A percentile compares a stretch with the other conserved stretches of the same genome.
These are phyloP conservation scores for Xylaria castorea DNA, from an alignment of 495 filamentous ascomycete genomes.

Conservation along the genomic window DNA sequence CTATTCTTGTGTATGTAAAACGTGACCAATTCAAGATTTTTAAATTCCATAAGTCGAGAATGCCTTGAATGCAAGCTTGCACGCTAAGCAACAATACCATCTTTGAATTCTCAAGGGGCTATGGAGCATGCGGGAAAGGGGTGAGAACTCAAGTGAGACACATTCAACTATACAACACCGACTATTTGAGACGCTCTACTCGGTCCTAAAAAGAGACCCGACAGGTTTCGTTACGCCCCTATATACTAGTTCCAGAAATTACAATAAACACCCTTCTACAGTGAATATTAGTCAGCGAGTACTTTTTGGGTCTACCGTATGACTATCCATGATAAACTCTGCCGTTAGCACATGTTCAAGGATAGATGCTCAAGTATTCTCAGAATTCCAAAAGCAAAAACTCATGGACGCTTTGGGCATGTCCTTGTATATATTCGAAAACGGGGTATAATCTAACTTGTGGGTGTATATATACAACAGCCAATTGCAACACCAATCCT, in stretches of 20 bases:
- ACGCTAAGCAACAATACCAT: not conserved
- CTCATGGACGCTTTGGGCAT: not conserved
- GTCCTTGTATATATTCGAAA: conserved; percentile 5
- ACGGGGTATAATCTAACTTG: conserved; percentile 24
- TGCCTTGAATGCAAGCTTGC: not conserved
- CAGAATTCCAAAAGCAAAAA: not conserved
- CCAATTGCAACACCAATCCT: not conserved
- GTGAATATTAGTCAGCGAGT: not conserved
- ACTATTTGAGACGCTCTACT: not conserved
- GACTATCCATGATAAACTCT: not conserved
- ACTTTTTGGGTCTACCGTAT: not conserved
- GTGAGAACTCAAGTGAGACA: not conserved
- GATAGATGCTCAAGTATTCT: not conserved
- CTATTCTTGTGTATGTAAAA: conserved; percentile 36
- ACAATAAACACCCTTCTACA: not conserved
- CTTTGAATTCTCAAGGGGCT: not conserved
- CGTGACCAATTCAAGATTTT: conserved; percentile 33
- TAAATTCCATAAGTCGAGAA: conserved; percentile 5
- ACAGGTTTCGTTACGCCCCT: no score
- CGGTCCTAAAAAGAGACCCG: no score
- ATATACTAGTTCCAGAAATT: no score
- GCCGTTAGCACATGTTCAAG: not conserved
- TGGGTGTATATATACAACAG: conserved; percentile 8
- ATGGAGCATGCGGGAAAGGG: not conserved
- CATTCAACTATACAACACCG: not conserved